Conservation (phyloP, 2,329 filamentous ascomycete genomes). For the Hymenoscyphus fraxineus region DNA sequence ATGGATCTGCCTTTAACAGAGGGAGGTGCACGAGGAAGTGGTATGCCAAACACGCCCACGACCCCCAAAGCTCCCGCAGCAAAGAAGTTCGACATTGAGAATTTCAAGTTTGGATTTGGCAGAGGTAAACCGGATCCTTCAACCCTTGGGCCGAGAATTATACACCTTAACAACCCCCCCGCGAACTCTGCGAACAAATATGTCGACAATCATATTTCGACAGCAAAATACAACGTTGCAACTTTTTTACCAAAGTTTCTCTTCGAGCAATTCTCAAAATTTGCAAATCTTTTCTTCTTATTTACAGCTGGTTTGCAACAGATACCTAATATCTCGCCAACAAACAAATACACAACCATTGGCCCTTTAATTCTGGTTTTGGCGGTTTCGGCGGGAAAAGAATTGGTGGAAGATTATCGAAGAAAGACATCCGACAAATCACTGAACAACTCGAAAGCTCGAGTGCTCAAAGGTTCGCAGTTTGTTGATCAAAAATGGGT, state of each 20-base stretch:
- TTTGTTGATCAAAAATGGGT: constrained; percentile 93
- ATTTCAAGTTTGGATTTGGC: constrained; percentile 91
- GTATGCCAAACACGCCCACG: constrained; percentile 44
- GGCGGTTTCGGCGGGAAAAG: constrained; percentile 91
- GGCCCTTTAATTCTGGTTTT: constrained; percentile 88
- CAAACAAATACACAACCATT: constrained; percentile 94
- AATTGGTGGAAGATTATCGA: constrained; percentile 89
- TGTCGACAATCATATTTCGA: constrained; percentile 94
- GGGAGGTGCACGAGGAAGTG: constrained; percentile 49
- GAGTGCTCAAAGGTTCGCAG: constrained; percentile 74
- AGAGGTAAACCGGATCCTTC: constrained; percentile 82
- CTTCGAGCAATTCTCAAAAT: constrained; percentile 98
- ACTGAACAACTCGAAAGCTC: constrained; percentile 82
- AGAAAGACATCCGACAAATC: constrained; percentile 81
- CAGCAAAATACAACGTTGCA: constrained; percentile 90
- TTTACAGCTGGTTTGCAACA: constrained; percentile 94
- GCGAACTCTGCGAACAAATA: constrained; percentile 88
- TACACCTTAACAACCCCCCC: constrained; percentile 93
- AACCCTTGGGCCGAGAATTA: constrained; percentile 84
- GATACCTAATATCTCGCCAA: constrained; percentile 90
- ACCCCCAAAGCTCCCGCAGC: constrained; percentile 37
- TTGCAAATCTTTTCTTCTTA: constrained; percentile 98
- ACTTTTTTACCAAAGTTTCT: constrained; percentile 97
- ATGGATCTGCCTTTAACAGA: constrained; percentile 97
- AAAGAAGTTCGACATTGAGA: constrained; percentile 65